Base-by-base conservation (phyloP, 768 basidiomycete genomes). In the Rhodosporidiobolus sp. region DNA sequence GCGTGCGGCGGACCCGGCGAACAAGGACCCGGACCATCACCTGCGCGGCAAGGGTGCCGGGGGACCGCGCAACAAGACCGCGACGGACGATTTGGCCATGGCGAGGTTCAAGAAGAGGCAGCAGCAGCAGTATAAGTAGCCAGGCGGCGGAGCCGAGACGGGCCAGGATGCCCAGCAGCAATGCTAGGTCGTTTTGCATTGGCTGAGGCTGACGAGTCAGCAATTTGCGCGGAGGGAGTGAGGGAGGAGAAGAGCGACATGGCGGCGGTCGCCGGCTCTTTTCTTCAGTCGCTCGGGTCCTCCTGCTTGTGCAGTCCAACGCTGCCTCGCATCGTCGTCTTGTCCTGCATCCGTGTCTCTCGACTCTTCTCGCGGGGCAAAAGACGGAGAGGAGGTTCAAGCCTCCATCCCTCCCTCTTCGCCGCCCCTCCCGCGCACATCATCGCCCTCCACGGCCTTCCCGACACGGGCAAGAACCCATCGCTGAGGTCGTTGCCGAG, bases 101-200 rank as follows among this genome's bases (percentile, higher is more conserved):
- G 93, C 95, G 81, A 87, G 95, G 45, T 98, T 97, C 85, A 97
- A 95, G 85, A 96, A 98, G 83, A 84, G 94, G 69, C 92, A 93
- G 90, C 60, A 74, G 57, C 69, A 74, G 67, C 53, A 66, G n/a
- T 70, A 48, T 19, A 63, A 52, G 62, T 53, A 63, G 62, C 19
- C 32, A 34, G 55, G 34, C 38, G 38, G 38, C 8, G 38, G 38
- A 14, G 38, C n/a, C n/a, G n/a, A n/a, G n/a, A n/a, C n/a, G n/a
- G n/a, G n/a, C n/a, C n/a, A n/a, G n/a, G n/a, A n/a, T n/a, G n/a
- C n/a, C n/a, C n/a, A n/a, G n/a, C n/a, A n/a, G n/a, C n/a, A n/a
- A n/a, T n/a, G n/a, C n/a, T n/a, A n/a, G n/a, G n/a, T n/a, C n/a
- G n/a, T n/a, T n/a, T n/a, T n/a, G n/a, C n/a, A n/a, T n/a, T n/a